These are phyloP conservation scores for Fraxinus baroniana DNA, from an alignment of 305 asterid species.

Conservation along the genomic window DNA sequence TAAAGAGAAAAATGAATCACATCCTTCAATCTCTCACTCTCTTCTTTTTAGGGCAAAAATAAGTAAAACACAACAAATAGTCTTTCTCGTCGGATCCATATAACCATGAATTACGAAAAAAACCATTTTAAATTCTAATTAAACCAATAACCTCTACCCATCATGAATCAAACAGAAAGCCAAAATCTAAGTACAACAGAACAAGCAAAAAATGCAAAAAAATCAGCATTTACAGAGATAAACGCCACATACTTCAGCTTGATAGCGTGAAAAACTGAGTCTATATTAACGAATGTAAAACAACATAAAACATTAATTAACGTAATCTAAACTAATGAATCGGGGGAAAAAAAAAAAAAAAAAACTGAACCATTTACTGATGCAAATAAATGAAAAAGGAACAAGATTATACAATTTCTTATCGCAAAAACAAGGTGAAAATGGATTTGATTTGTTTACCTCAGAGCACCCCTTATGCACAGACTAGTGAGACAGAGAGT, in stretches of 20 bases:
- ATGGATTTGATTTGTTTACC: background rate
- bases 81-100: background rate
- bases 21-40: background rate
- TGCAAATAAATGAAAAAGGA: background rate
- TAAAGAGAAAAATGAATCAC: background rate
- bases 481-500: background rate
- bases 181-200: background rate
- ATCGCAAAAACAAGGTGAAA: background rate
- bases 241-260: conserved; percentile 4
- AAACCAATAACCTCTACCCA: background rate
- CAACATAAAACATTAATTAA: background rate
- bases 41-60: background rate
- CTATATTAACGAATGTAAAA: background rate
- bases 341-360: background rate
- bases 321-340: conserved; percentile 8
- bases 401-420: background rate
- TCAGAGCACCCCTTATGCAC: background rate
- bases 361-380: background rate
- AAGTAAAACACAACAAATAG: background rate
- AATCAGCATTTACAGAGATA: background rate
- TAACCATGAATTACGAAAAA: background rate
- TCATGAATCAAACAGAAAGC: background rate
- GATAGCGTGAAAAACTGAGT: background rate
- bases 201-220: background rate
- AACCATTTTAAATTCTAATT: background rate